Evolutionary conservation across 345 rosid genomes (phyloP).

Genomic region (Schrenkiella parvula): DNA sequence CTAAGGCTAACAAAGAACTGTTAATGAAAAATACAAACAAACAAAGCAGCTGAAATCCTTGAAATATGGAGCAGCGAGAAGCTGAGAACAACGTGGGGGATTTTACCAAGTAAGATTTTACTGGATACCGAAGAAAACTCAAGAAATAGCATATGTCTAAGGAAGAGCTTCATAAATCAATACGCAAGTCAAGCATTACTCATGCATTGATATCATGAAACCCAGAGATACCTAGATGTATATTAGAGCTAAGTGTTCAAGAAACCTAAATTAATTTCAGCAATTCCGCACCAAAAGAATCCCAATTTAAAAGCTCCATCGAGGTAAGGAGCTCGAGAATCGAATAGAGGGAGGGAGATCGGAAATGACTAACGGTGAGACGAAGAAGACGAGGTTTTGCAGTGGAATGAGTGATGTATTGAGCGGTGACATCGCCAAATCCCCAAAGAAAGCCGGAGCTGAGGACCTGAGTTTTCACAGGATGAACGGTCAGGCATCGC

Average conservation of each 20-base stretch:
- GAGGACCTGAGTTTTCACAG: constrained; percentile 80
- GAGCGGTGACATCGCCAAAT: constrained; percentile 82
- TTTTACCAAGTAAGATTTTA: not conserved
- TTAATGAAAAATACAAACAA: not conserved
- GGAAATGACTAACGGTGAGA: constrained; percentile 30
- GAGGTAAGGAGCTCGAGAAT: not conserved
- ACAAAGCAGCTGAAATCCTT: not conserved
- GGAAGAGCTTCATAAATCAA: constrained; percentile 1
- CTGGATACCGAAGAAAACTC: not conserved
- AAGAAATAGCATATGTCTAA: constrained; percentile 8
- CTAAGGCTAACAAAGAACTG: not conserved
- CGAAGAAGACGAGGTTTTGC: constrained; percentile 43
- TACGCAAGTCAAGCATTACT: not conserved
- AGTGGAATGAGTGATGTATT: constrained; percentile 77
- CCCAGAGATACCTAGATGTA: not conserved
- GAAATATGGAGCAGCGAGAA: not conserved
- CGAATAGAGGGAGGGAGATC: constrained; percentile 2
- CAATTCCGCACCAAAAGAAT: not conserved
- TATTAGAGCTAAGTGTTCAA: not conserved
- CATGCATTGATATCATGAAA: not conserved
- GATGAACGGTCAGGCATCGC: constrained; percentile 57
- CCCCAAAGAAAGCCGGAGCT: constrained; percentile 95
- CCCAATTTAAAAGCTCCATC: not conserved
- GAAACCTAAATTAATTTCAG: not conserved
- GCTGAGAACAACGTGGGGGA: not conserved